Percentiles rank a stretch among this genome's conserved stretches.
These are phyloP conservation scores for Apostasia ramifera DNA, from an alignment of 106 monocot genomes.

Conservation along the genomic window DNA sequence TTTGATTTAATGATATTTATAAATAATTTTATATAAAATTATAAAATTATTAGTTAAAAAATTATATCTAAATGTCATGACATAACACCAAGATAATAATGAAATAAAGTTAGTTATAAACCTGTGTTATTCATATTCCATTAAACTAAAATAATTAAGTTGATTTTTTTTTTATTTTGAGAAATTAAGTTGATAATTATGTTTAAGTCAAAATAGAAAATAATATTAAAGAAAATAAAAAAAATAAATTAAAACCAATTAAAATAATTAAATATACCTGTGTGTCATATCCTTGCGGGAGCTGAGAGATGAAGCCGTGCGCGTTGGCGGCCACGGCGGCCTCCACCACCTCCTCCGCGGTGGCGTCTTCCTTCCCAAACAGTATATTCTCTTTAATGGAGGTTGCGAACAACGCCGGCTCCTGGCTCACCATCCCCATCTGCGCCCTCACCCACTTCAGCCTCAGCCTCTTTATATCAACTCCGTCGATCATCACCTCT, in stretches of 20 bases:
- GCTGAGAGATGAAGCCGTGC: slow-evolving; percentile 50
- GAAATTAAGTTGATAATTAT: too few species aligned
- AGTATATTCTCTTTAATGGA: slow-evolving; percentile 63
- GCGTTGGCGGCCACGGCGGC: slow-evolving; percentile 59
- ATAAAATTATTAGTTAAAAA: too few species aligned
- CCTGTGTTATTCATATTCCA: too few species aligned
- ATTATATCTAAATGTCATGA: too few species aligned
- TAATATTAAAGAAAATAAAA: too few species aligned
- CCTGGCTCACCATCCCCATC: slow-evolving; percentile 89
- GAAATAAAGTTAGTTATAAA: too few species aligned
- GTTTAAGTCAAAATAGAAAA: too few species aligned
- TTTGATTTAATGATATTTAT: too few species aligned
- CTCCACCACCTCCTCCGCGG: slow-evolving; percentile 41
- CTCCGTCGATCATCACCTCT: slow-evolving; percentile 50
- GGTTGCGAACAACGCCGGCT: slow-evolving; percentile 79
- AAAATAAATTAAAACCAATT: not conserved
- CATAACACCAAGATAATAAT: too few species aligned
- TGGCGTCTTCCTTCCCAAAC: slow-evolving; percentile 57
- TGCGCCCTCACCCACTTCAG: slow-evolving; percentile 82
- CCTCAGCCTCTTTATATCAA: slow-evolving; percentile 42
- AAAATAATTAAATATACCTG: slow-evolving; percentile 18
- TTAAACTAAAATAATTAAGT: too few species aligned
- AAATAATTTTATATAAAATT: too few species aligned
- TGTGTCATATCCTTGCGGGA: slow-evolving; percentile 63
- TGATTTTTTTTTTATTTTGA: too few species aligned